Evolutionary conservation across 352 stramenopile genomes (phyloP), one percentile per base, ranked within the genome.

Genomic region (Phytopythium ostracodes): DNA sequence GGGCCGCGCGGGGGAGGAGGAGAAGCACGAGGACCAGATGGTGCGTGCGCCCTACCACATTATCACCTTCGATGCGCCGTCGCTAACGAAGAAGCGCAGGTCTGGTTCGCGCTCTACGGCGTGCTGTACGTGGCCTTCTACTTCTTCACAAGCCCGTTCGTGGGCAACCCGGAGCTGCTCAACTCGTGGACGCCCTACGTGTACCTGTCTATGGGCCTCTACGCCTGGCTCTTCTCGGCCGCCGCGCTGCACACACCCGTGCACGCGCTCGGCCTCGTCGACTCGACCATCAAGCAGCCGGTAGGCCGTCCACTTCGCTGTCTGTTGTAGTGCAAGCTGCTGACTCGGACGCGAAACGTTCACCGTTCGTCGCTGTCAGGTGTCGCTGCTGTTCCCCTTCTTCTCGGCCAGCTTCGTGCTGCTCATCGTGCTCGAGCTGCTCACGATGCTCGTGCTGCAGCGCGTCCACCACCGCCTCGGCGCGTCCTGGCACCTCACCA

Each of bases 71-170:
- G n/a, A n/a, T n/a, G n/a, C n/a, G n/a, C n/a, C n/a, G 20, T 42
- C 20, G 7, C 18, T 49, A 10, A 33, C 42, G n/a, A 63, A 38
- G 3, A 10, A 14, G 1, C n/a, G 51, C 59, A 94, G 86, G 71
- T 89, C 53, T 95, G 86, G 86, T 95, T 95, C 62, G 67, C 79
- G 56, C 76, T 95, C 60, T 95, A 89, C 60, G 75, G 79, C 54
- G 80, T 73, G 46, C 79, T 95, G 64, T 93, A 92, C 56, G 47
- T 92, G 27, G 88, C 87, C 33, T 95, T 95, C 67, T 95, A 95
- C 77, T 86, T 94, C 72, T 95, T 95, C 70, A 94, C 87, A 54
- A 94, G 84, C 54, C 87, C 87, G 7, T 95, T 95, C 63, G 81
- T 94, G 50, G 84, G 81, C 24, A 94, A 94, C 58, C 81, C 81